Conservation (phyloP, 2,329 filamentous ascomycete species). For the Fusarium sp. region DNA sequence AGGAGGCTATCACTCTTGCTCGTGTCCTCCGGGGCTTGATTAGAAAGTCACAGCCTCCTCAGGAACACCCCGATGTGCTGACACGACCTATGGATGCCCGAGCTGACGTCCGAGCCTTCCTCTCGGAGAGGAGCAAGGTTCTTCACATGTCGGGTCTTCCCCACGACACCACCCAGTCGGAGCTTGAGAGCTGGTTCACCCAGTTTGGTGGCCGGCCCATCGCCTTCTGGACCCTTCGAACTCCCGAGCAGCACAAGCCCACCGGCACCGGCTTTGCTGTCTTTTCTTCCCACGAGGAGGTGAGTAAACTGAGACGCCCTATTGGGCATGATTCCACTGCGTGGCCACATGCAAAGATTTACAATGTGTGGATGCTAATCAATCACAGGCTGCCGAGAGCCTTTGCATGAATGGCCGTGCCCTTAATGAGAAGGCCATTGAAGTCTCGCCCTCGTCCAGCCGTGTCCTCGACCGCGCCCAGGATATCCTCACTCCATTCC, state of each 20-base stretch:
- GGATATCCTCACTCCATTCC: slow-evolving; percentile 96
- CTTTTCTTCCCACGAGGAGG: slow-evolving; percentile 98
- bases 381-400: slow-evolving; percentile 84
- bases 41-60: slow-evolving; percentile 91
- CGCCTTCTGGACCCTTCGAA: slow-evolving; percentile 98
- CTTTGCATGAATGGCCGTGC: slow-evolving; percentile 99
- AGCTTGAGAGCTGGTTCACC: slow-evolving; percentile 99
- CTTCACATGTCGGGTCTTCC: slow-evolving; percentile 97
- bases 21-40: slow-evolving; percentile 91
- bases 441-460: slow-evolving; percentile 97
- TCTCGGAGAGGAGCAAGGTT: slow-evolving; percentile 96
- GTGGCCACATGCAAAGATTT: not conserved
- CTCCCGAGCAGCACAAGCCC: slow-evolving; percentile 99
- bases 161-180: slow-evolving; percentile 97
- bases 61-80: slow-evolving; percentile 93
- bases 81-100: slow-evolving; percentile 95
- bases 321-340: not conserved
- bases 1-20: slow-evolving; percentile 93
- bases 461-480: slow-evolving; percentile 93
- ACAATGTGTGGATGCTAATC: slow-evolving; percentile 18
- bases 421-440: slow-evolving; percentile 97
- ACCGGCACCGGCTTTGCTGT: slow-evolving; percentile 98
- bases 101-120: slow-evolving; percentile 93
- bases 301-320: slow-evolving; percentile 56
- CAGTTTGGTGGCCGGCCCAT: slow-evolving; percentile 98